A percentile compares a stretch with the other conserved stretches of the same genome.
Conservation (phyloP, 768 basidiomycete genomes). For the Lactarius vividus region DNA sequence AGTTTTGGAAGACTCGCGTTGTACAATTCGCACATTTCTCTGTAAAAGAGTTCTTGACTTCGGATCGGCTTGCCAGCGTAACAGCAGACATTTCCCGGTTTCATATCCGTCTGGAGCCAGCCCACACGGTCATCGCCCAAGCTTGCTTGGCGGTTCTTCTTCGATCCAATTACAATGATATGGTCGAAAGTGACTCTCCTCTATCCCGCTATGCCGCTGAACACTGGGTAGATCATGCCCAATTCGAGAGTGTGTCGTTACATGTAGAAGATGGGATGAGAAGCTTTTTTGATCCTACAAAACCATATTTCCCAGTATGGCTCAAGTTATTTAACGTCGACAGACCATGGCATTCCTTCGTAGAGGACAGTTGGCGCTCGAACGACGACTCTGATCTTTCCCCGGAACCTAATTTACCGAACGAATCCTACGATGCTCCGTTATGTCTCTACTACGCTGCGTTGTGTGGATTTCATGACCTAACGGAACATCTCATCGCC, state of each 20-base stretch:
- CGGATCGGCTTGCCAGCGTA: not conserved
- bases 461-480: not conserved
- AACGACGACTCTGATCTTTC: too few relatives aligned
- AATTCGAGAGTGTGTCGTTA: not conserved
- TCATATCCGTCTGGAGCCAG: not conserved
- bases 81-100: not conserved
- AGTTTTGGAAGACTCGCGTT: not conserved
- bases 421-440: not conserved
- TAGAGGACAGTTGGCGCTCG: too few relatives aligned
- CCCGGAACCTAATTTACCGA: too few relatives aligned
- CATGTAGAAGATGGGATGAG: not conserved
- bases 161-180: not conserved
- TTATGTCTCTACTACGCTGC: not conserved
- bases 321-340: not conserved
- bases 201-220: not conserved
- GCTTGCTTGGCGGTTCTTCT: not conserved
- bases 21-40: constrained; percentile 1
- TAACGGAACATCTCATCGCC: not conserved
- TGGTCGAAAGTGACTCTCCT: not conserved
- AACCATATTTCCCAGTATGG: not conserved
- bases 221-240: not conserved
- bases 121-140: not conserved
- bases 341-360: not conserved
- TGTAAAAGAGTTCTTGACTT: constrained; percentile 1
- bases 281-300: not conserved